Evolutionary conservation across 352 stramenopile genomes (phyloP), one percentile per base, ranked within the genome.

Genomic region (Phytophthora ohioensis): DNA sequence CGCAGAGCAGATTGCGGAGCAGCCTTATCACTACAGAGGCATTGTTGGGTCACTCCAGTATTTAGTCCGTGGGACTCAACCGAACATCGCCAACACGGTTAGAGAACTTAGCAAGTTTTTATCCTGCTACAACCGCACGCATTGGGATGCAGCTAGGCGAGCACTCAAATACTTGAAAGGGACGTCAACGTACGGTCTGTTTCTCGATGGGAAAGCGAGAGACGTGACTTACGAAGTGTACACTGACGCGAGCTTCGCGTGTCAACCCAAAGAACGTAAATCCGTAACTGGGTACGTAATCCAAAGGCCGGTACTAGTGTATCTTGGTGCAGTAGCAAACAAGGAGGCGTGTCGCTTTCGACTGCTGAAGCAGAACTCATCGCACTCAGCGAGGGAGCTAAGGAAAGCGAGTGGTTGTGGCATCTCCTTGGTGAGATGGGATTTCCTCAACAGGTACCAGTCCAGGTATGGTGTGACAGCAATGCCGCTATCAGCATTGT

Each of bases 91-190:
- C 4, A 75, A 77, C 39, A 63, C 43, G 59, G 67, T 76, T 39
- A 64, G 63, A 48, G 68, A 77, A 41, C 43, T 77, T 3, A 77
- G 68, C 27, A 53, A 53, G 46, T 53, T 53, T 53, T 34, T 76
- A n/a, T 73, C 59, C 1, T 80, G 63, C 43, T 80, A 71, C 58
- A 79, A 79, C n/a, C 31, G 17, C n/a, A 76, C 67, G 2, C 67
- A 76, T 42, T 79, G 67, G 57, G 12, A 64, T 42, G 62, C 67
- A 12, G 61, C 67, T 12, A 57, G 48, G 45, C 13, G 66, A 65
- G 57, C 70, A 70, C 71, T 65, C 8, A 69, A 63, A 62, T 71
- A 57, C 21, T 57, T 65, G 57, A 31, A 64, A 64, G 57, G 57
- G 43, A 64, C 47, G 39, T 67, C 59, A n/a, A 59, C 39, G 30